phyloP scores from a whole-genome alignment of 2,329 filamentous ascomycete species.

The Daldinia sp. region DNA sequence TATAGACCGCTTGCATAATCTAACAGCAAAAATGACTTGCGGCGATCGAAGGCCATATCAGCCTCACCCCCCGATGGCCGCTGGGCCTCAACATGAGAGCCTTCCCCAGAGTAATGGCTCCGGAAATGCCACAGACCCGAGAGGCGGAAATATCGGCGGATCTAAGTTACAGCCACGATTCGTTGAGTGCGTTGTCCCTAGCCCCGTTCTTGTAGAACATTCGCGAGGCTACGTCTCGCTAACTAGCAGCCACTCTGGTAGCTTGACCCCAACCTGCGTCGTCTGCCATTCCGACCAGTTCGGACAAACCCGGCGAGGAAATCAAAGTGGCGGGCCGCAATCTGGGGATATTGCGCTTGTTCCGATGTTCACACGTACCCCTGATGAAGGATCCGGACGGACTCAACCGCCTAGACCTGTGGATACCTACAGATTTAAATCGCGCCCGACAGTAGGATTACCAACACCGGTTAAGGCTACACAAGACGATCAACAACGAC shows the following conservation, averaged over 20 bases:
- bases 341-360: not conserved
- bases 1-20: not conserved
- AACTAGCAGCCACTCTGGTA: not conserved
- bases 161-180: not conserved
- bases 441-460: too few relatives aligned
- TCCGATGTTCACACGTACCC: not conserved
- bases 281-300: too few relatives aligned
- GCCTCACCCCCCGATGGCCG: slow-evolving; percentile 18
- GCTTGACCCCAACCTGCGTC: too few relatives aligned
- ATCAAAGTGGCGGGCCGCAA: not conserved
- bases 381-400: too few relatives aligned
- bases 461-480: not conserved
- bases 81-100: not conserved
- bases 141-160: not conserved
- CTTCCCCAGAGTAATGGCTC: not conserved
- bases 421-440: too few relatives aligned
- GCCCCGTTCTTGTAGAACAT: not conserved
- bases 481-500: not conserved
- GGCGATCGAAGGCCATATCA: not conserved
- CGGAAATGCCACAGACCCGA: not conserved
- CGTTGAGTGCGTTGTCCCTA: not conserved
- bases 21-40: not conserved
- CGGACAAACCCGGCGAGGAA: not conserved
- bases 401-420: not conserved
- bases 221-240: not conserved